Evolutionary conservation across 805 yeast genomes (phyloP), one percentile per base, ranked within the genome.

Genomic region (Grigorovia humatica): DNA sequence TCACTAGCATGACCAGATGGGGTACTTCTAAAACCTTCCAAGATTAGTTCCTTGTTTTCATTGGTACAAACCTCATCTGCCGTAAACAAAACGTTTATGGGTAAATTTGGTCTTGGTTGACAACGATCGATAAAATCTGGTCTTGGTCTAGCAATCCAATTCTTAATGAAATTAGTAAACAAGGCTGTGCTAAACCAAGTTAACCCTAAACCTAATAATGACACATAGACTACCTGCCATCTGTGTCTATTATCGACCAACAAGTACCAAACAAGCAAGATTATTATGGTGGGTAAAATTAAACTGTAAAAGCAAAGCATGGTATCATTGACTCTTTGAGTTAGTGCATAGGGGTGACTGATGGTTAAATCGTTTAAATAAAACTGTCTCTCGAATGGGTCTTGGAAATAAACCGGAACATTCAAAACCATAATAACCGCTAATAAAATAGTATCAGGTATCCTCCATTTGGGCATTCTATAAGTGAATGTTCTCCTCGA

Each of bases 91-190:
- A 74, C 70, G 58, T 79, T 72, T 18, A 70, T 58, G 1, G 89
- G 83, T 0, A 90, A 75, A 48, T 71, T 82, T 1, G 68, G 66
- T 35, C 69, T 71, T 4, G 96, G 96, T 19, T 75, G 63, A 66
- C 98, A 91, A 58, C 98, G 76, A 6, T 89, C 87, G 49, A 91
- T 68, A 64, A 90, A 87, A 68, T 91, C 99, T 0, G 99, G 99
- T 54, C 99, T 75, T 55, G 84, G 87, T 63, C 96, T 78, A 4
- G 96, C 97, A 51, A 91, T 79, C 80, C 86, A 81, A 62, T 84
- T 81, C 70, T 91, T 91, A 54, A 88, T 64, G 15, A 82, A 71
- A 61, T 88, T 88, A 2, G 96, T 87, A 49, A 85, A 61, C 30
- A 83, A 70, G 44, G 80, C 74, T 30, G 86, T 80, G 13, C 82